Conservation (phyloP, 2,329 filamentous ascomycete species). For the Aureobasidium pullulans region DNA sequence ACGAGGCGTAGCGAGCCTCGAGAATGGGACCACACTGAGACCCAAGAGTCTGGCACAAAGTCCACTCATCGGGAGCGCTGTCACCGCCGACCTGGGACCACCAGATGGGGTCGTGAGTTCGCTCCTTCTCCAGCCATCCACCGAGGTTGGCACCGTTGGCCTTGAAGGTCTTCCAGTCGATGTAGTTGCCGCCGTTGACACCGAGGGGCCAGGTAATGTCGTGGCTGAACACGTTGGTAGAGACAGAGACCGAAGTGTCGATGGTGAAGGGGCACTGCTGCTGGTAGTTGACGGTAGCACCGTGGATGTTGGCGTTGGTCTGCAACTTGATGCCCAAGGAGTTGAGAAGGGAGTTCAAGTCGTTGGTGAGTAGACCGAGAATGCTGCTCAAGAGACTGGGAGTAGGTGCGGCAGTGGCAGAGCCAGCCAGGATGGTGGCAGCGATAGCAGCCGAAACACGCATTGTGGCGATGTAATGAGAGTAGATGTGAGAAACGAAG, state of each 20-base stretch:
- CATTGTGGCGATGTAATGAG: neutral
- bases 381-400: conserved; percentile 7
- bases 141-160: conserved; percentile 24
- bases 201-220: conserved; percentile 13
- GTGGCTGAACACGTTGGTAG: conserved; percentile 1
- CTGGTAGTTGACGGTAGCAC: conserved; percentile 8
- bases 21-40: conserved; percentile 23
- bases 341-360: conserved; percentile 13
- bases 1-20: conserved; percentile 26
- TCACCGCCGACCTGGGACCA: conserved; percentile 20
- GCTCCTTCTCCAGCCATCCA: conserved; percentile 29
- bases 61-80: conserved; percentile 30
- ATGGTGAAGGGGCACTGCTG: conserved; percentile 13
- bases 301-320: conserved; percentile 14
- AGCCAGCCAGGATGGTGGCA: conserved; percentile 1
- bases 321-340: conserved; percentile 11
- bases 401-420: conserved; percentile 5
- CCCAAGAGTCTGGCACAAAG: conserved; percentile 26
- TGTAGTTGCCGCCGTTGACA: conserved; percentile 14
- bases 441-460: neutral
- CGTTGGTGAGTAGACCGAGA: conserved; percentile 7
- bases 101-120: conserved; percentile 20
- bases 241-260: neutral
- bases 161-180: conserved; percentile 20
- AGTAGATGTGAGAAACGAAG: neutral